Evolutionary conservation across 1,139 yeast species (phyloP).

Genomic region (Diutina ranongensis): DNA sequence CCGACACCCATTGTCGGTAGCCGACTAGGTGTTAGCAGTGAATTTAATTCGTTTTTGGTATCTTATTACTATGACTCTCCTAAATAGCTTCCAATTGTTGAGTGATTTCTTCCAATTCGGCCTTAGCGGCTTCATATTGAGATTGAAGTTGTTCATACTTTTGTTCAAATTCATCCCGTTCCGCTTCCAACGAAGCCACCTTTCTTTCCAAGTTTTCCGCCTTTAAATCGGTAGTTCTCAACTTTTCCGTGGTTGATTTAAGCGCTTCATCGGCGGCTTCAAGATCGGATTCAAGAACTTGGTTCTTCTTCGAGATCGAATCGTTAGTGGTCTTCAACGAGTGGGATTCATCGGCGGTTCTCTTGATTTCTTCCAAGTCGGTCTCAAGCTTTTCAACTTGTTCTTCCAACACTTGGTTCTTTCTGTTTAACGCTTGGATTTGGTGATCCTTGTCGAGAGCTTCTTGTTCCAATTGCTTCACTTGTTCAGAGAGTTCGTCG

Average conservation of each 20-base stretch:
- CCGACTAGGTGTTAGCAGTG: too few relatives aligned
- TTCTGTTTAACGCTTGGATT: conserved; percentile 84
- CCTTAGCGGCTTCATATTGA: conserved; percentile 72
- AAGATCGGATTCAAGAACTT: conserved; percentile 84
- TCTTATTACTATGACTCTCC: neutral
- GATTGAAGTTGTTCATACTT: conserved; percentile 81
- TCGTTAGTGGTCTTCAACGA: conserved; percentile 85
- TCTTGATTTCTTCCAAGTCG: conserved; percentile 71
- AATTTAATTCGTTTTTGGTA: too few relatives aligned
- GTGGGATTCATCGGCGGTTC: conserved; percentile 86
- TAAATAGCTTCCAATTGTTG: conserved; percentile 85
- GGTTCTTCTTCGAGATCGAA: conserved; percentile 83
- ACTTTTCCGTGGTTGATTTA: conserved; percentile 87
- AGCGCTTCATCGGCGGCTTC: conserved; percentile 87
- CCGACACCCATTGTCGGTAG: too few relatives aligned
- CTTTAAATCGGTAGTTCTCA: conserved; percentile 92
- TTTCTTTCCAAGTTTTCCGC: conserved; percentile 96
- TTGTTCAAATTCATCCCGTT: conserved; percentile 86
- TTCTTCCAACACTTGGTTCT: conserved; percentile 81
- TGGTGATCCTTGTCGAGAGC: conserved; percentile 88
- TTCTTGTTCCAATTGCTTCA: conserved; percentile 89
- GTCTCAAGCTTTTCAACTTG: conserved; percentile 84
- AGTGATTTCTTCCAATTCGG: conserved; percentile 89
- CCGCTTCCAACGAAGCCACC: conserved; percentile 83
- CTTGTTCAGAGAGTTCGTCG: conserved; percentile 70